Evolutionary conservation across 352 stramenopile genomes (phyloP).

Genomic region (Phytophthora pluvialis): DNA sequence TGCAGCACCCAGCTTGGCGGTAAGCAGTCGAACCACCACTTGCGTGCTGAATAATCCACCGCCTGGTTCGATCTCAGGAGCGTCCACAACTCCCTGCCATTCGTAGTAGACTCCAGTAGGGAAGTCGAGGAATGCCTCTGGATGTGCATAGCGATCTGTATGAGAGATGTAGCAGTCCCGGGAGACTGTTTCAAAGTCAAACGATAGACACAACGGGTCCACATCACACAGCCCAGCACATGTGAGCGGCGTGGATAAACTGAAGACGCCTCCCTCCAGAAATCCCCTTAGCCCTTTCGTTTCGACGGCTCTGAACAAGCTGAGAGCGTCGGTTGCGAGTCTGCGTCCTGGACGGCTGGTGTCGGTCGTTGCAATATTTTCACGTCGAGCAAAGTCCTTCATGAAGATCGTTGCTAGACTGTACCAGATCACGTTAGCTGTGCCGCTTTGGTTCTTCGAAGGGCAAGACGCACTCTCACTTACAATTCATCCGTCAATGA

Average conservation of each 20-base stretch:
- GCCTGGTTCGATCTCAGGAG: conserved; percentile 62
- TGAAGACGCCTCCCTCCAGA: conserved; percentile 60
- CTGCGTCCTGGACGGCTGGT: conserved; percentile 1
- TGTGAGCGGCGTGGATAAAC: conserved; percentile 29
- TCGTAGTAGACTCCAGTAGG: conserved; percentile 79
- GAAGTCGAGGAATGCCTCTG: conserved; percentile 71
- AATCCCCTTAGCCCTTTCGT: conserved; percentile 63
- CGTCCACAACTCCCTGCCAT: conserved; percentile 62
- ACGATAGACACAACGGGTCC: conserved; percentile 70
- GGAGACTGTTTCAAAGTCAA: conserved; percentile 69
- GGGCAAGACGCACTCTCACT: not conserved
- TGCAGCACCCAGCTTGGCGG: conserved; percentile 50
- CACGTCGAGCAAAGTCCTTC: not conserved
- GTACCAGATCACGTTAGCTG: conserved; percentile 8
- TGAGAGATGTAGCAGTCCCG: conserved; percentile 76
- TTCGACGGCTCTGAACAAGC: conserved; percentile 47
- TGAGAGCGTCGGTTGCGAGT: conserved; percentile 24
- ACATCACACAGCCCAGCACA: conserved; percentile 57
- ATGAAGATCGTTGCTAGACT: conserved; percentile 13
- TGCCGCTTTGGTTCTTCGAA: not conserved
- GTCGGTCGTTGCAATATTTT: not conserved
- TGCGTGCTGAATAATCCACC: conserved; percentile 66
- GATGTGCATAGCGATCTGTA: conserved; percentile 69
- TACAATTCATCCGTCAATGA: conserved; percentile 21
- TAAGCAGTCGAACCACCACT: conserved; percentile 60